Evolutionary conservation across 306 rosid genomes (phyloP).

Genomic region (Fragaria iinumae): DNA sequence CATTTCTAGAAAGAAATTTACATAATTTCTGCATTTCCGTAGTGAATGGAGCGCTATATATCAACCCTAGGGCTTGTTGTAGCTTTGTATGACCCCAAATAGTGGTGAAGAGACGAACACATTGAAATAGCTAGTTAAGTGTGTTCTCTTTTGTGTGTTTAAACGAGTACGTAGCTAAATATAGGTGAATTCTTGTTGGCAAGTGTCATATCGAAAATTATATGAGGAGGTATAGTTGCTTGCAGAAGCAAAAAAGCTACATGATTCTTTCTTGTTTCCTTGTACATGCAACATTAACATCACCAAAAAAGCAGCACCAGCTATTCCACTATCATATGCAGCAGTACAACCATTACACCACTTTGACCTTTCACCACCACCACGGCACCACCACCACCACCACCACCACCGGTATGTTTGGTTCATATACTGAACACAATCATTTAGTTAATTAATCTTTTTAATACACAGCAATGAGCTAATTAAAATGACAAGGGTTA

Average conservation of each 20-base stretch:
- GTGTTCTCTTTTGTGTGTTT: not conserved
- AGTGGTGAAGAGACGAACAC: too few relatives aligned
- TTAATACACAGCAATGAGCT: not conserved
- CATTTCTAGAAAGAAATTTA: too few relatives aligned
- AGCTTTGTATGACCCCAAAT: too few relatives aligned
- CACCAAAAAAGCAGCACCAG: slow-evolving; percentile 6
- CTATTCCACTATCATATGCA: not conserved
- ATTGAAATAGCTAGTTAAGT: too few relatives aligned
- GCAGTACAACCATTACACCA: not conserved
- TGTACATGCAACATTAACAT: slow-evolving; percentile 1
- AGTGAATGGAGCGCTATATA: too few relatives aligned
- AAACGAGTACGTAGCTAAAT: not conserved
- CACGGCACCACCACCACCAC: not conserved
- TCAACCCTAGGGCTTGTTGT: too few relatives aligned
- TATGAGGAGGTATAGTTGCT: not conserved
- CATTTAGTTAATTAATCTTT: not conserved
- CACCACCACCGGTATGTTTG: not conserved
- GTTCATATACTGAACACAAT: not conserved
- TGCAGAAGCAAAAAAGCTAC: not conserved
- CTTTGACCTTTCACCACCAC: slow-evolving; percentile 5
- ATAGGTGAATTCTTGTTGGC: not conserved
- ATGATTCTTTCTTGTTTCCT: slow-evolving; percentile 2
- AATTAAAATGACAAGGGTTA: not conserved
- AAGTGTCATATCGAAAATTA: not conserved
- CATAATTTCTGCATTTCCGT: too few relatives aligned